These are phyloP conservation scores for Fusarium hostae DNA, from an alignment of 2,329 filamentous ascomycete genomes.

Conservation along the genomic window DNA sequence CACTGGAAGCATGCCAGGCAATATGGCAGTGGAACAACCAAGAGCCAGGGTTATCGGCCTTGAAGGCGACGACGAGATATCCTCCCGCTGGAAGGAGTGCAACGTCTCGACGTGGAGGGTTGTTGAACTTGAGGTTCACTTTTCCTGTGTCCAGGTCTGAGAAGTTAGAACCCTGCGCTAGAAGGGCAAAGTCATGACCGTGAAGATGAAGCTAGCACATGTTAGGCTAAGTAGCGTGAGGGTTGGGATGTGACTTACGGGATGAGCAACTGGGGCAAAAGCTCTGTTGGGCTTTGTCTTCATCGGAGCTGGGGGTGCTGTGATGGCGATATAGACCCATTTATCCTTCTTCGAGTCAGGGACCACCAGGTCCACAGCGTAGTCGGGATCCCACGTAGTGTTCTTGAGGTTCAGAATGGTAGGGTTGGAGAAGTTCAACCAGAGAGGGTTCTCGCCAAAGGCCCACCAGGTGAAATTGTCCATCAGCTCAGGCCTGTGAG, in stretches of 20 bases:
- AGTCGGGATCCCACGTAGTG: constrained; percentile 7
- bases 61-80: constrained; percentile 20
- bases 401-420: constrained; percentile 21
- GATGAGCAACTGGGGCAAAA: constrained; percentile 12
- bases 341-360: neutral
- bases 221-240: rapidly evolving
- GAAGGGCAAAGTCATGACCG: constrained; percentile 24
- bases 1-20: constrained; percentile 24
- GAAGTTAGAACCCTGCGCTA: constrained; percentile 12
- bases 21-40: constrained; percentile 27
- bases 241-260: neutral
- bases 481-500: neutral
- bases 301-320: neutral
- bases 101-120: constrained; percentile 23
- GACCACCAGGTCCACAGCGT: constrained; percentile 21
- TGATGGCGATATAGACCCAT: constrained; percentile 30
- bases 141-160: neutral
- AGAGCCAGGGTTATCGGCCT: constrained; percentile 14
- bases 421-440: constrained; percentile 27
- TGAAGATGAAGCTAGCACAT: neutral
- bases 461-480: constrained; percentile 4
- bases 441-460: constrained; percentile 17
- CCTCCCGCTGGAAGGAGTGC: constrained; percentile 17
- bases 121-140: constrained; percentile 11
- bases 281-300: neutral